Conservation (phyloP, 2,329 filamentous ascomycete species). For the Cadophora luteo-olivacea region DNA sequence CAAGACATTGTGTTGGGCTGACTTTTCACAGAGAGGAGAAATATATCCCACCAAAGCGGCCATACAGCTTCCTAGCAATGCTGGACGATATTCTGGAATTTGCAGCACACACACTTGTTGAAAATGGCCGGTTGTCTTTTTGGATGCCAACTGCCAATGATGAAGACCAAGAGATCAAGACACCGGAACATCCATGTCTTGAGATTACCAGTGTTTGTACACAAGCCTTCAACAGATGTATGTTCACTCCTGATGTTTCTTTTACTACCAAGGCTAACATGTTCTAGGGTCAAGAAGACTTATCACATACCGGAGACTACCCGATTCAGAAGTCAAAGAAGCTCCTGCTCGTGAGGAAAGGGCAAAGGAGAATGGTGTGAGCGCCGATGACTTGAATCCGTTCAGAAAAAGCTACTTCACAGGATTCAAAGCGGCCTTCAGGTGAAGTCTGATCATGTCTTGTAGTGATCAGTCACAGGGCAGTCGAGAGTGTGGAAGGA, state of each 20-base stretch:
- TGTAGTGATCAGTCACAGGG: background rate
- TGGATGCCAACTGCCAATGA: conserved; percentile 97
- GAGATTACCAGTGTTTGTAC: conserved; percentile 78
- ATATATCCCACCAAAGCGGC: conserved; percentile 87
- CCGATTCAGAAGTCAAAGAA: conserved; percentile 60
- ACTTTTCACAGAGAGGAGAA: conserved; percentile 56
- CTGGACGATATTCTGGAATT: conserved; percentile 89
- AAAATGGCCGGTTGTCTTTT: conserved; percentile 82
- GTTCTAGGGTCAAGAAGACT: conserved; percentile 80
- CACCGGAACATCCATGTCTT: conserved; percentile 79
- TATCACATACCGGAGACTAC: conserved; percentile 81
- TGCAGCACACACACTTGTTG: conserved; percentile 76
- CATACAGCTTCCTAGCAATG: conserved; percentile 91
- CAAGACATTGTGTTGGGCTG: background rate
- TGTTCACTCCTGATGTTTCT: no score
- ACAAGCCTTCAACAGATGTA: conserved; percentile 90
- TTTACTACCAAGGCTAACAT: no score
- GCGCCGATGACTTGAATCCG: conserved; percentile 70
- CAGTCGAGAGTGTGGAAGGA: background rate
- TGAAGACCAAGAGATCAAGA: conserved; percentile 75
- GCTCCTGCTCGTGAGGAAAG: conserved; percentile 39
- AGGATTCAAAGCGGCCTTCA: conserved; percentile 46
- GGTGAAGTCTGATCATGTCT: conserved; percentile 22
- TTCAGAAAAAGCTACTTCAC: conserved; percentile 63
- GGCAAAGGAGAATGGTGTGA: conserved; percentile 51